Evolutionary conservation across 2,329 filamentous ascomycete genomes (phyloP).

Genomic region (Trichoderma sp.): DNA sequence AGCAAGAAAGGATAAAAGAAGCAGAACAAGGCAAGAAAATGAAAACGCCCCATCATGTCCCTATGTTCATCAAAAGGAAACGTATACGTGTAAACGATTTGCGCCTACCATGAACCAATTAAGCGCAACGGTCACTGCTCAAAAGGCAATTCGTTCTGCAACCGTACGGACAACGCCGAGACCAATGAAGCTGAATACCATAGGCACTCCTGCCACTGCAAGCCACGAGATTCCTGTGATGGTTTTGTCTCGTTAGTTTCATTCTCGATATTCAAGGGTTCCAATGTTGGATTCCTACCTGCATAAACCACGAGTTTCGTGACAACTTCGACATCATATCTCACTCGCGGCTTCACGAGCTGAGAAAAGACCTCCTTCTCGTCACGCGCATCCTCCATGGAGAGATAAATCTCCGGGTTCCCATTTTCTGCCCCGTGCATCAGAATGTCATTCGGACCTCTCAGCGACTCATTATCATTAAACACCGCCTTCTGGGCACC

Average conservation of each 20-base stretch:
- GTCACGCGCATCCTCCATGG: slow-evolving; percentile 50
- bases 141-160: not conserved
- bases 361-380: slow-evolving; percentile 80
- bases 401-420: slow-evolving; percentile 32
- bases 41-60: not conserved
- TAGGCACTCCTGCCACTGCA: slow-evolving; percentile 70
- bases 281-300: slow-evolving; percentile 52
- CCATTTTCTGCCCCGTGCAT: slow-evolving; percentile 33
- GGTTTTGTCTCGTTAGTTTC: slow-evolving; percentile 10
- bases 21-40: not conserved
- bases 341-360: slow-evolving; percentile 80
- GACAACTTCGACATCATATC: slow-evolving; percentile 98
- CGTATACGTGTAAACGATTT: not conserved
- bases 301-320: slow-evolving; percentile 95
- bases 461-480: slow-evolving; percentile 68
- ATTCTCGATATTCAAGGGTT: slow-evolving; percentile 2
- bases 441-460: slow-evolving; percentile 61
- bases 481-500: slow-evolving; percentile 45
- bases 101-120: not conserved
- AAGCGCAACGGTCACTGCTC: not conserved
- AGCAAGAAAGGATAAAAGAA: not conserved
- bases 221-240: slow-evolving; percentile 74
- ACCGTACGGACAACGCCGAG: slow-evolving; percentile 44
- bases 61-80: not conserved
- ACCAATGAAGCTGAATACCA: slow-evolving; percentile 64